Percentiles rank a stretch among this genome's conserved stretches.
Evolutionary conservation across 768 basidiomycete genomes (phyloP).

Genomic region (Collybiopsis confluens): DNA sequence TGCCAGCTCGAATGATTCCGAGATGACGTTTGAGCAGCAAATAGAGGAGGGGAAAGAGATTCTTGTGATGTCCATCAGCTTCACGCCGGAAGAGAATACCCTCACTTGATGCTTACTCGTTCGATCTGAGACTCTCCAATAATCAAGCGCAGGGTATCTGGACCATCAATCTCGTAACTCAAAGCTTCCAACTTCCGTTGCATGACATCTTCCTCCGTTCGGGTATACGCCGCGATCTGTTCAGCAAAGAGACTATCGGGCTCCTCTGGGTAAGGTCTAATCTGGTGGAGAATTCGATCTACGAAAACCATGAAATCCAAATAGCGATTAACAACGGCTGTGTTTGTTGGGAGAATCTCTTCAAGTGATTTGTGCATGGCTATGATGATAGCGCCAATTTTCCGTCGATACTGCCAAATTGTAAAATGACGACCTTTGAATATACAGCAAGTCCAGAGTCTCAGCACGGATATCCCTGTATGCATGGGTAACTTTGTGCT

Average conservation of each 20-base stretch:
- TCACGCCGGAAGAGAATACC: neutral
- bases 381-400: slow-evolving; percentile 7
- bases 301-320: neutral
- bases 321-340: slow-evolving; percentile 4
- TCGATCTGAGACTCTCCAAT: slow-evolving; percentile 10
- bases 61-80: neutral
- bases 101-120: neutral
- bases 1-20: neutral
- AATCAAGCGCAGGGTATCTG: slow-evolving; percentile 9
- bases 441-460: too few relatives aligned
- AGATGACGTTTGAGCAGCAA: neutral
- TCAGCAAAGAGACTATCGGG: neutral
- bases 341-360: slow-evolving; percentile 1
- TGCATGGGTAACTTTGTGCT: neutral
- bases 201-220: slow-evolving; percentile 5
- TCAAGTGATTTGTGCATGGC: neutral
- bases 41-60: neutral
- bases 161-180: slow-evolving; percentile 9
- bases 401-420: slow-evolving; percentile 7
- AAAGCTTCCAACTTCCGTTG: slow-evolving; percentile 2
- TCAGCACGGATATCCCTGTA: too few relatives aligned
- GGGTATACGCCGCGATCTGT: neutral
- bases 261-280: neutral
- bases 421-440: slow-evolving; percentile 8
- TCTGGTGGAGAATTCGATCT: slow-evolving; percentile 5